Base-by-base conservation (phyloP, 169 alveolate genomes). In the Theileria orientalis region DNA sequence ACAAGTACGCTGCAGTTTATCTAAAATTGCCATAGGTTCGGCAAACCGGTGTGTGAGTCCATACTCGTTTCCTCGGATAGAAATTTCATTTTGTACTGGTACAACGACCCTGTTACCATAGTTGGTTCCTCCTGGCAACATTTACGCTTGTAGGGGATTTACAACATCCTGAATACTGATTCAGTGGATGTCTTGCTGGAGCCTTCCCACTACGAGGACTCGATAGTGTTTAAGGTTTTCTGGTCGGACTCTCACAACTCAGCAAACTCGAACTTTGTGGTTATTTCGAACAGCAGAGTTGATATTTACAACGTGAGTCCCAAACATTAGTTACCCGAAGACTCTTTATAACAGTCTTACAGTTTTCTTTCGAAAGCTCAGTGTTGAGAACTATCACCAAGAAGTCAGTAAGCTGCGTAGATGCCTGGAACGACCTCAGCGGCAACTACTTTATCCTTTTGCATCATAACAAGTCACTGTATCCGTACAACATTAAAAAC, bases 391-490 rank as follows among this genome's bases (percentile, higher is more conserved):
- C 78, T 3, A 8, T 76, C 9, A 64, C 54, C 47, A 76, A 75
- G 56, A 76, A 76, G 56, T 64, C 74, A 30, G 67, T 67, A 41
- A 76, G 85, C 54, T 76, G 85, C 59, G 21, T 23, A 30, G 74
- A 76, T 19, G 85, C 67, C 46, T 76, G 85, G 85, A 76, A 44
- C 69, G 85, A 76, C 57, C 30, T 76, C 47, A 41, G 74, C 51
- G 85, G 85, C n/a, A 68, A 62, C 35, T 40, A 76, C 46, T 21
- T 76, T 23, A 47, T 76, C 32, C 67, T 76, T 30, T 57, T 76
- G 37, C 57, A 60, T 74, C 71, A 57, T 74, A 76, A 76, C 85
- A 63, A 76, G 68, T 25, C 57, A 0, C 57, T 76, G 44, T 63
- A 76, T 49, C 85, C 79, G 11, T 76, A 76, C 61, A 73, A 62